These are phyloP conservation scores for Fusarium palustre DNA, from an alignment of 2,329 filamentous ascomycete genomes.

Conservation along the genomic window DNA sequence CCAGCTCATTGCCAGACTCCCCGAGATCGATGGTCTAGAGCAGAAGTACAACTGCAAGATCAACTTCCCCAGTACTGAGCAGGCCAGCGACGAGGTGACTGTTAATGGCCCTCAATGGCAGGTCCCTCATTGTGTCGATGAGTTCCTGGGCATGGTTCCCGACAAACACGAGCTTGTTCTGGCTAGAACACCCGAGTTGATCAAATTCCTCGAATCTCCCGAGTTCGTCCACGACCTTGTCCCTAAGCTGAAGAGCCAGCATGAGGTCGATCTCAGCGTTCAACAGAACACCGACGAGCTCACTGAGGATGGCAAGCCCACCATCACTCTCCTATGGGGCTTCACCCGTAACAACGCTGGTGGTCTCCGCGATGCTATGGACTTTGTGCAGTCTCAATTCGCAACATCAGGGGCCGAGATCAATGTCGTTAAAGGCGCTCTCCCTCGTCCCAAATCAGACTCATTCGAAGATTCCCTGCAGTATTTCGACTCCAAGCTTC, in stretches of 20 bases:
- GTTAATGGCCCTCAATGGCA: slow-evolving; percentile 98
- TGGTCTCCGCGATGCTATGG: slow-evolving; percentile 93
- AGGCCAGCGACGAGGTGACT: slow-evolving; percentile 94
- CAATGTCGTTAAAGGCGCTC: slow-evolving; percentile 89
- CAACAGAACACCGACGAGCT: slow-evolving; percentile 71
- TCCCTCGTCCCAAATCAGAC: slow-evolving; percentile 97
- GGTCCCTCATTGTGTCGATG: slow-evolving; percentile 95
- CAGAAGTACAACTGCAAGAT: slow-evolving; percentile 99
- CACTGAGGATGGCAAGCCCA: slow-evolving; percentile 68
- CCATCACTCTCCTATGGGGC: slow-evolving; percentile 75
- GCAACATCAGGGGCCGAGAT: slow-evolving; percentile 91
- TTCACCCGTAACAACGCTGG: slow-evolving; percentile 98
- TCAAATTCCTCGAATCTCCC: slow-evolving; percentile 82
- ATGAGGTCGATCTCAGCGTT: slow-evolving; percentile 88
- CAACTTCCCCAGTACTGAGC: slow-evolving; percentile 95
- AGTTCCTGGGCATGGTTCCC: slow-evolving; percentile 96
- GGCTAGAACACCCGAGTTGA: slow-evolving; percentile 78
- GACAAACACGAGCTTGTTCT: slow-evolving; percentile 94
- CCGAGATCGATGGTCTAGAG: slow-evolving; percentile 92
- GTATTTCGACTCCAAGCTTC: slow-evolving; percentile 95
- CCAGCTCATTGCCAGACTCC: slow-evolving; percentile 87
- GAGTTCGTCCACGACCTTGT: slow-evolving; percentile 85
- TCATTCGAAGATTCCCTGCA: slow-evolving; percentile 97
- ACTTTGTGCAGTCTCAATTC: slow-evolving; percentile 88
- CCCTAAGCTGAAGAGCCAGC: slow-evolving; percentile 87